Evolutionary conservation across 176 grass and related monocot species (phyloP).

Genomic region (Hordeum marinum): DNA sequence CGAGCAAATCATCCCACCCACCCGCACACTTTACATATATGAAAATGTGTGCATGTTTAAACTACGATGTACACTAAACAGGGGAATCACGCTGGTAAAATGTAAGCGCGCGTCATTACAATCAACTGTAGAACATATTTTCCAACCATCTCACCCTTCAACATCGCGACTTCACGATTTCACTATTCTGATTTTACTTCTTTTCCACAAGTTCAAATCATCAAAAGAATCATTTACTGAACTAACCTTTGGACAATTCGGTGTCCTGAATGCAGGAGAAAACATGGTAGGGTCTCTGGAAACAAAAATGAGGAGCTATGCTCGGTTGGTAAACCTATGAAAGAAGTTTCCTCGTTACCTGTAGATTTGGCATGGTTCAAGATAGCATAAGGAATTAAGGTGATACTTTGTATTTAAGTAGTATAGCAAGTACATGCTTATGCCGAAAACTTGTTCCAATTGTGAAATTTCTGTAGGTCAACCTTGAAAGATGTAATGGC

Average conservation of each 20-base stretch:
- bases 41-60: not conserved
- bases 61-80: not conserved
- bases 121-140: not conserved
- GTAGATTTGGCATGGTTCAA: constrained; percentile 62
- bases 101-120: not conserved
- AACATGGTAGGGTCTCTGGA: constrained; percentile 57
- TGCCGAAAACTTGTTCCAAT: not conserved
- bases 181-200: constrained; percentile 5
- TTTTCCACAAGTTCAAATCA: constrained; percentile 52
- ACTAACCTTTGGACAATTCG: constrained; percentile 58
- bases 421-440: not conserved
- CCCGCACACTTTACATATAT: too few species aligned
- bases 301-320: constrained; percentile 73
- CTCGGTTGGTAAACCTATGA: constrained; percentile 49
- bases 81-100: not conserved
- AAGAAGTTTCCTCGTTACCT: constrained; percentile 78
- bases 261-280: constrained; percentile 39
- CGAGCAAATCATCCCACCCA: too few species aligned
- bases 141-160: not conserved
- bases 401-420: not conserved
- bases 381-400: constrained; percentile 59
- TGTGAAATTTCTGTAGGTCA: constrained; percentile 39
- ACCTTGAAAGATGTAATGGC: constrained; percentile 78
- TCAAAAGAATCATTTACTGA: constrained; percentile 38
- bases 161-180: not conserved